phyloP scores from a whole-genome alignment of 1,284 basidiomycete genomes.

The Exsudoporus floridanus region DNA sequence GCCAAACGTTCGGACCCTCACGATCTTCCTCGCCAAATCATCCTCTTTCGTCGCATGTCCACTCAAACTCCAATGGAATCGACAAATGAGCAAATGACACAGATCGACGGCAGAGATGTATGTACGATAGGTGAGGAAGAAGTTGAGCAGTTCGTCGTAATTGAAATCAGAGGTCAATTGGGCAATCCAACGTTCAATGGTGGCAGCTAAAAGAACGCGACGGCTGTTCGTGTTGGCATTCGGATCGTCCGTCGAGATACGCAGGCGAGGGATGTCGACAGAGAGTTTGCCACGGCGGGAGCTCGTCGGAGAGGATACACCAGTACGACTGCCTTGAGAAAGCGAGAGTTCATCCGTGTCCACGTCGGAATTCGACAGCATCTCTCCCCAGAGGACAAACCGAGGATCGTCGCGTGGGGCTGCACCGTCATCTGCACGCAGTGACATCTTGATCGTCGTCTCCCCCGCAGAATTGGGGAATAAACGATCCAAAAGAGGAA shows the following conservation, averaged over 20 bases:
- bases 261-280: slow-evolving; percentile 37
- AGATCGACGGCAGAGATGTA: slow-evolving; percentile 77
- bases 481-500: slow-evolving; percentile 65
- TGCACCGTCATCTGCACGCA: slow-evolving; percentile 61
- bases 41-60: slow-evolving; percentile 52
- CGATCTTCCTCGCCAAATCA: slow-evolving; percentile 68
- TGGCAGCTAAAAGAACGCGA: slow-evolving; percentile 75
- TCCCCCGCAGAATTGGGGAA: slow-evolving; percentile 41
- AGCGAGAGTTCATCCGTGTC: slow-evolving; percentile 49
- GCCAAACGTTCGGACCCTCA: slow-evolving; percentile 83
- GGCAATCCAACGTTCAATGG: slow-evolving; percentile 87
- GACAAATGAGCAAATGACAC: slow-evolving; percentile 73
- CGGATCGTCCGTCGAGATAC: slow-evolving; percentile 23
- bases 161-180: slow-evolving; percentile 82
- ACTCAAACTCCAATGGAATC: slow-evolving; percentile 85
- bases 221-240: slow-evolving; percentile 27
- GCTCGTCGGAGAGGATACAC: slow-evolving; percentile 42
- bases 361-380: slow-evolving; percentile 30
- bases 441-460: slow-evolving; percentile 65
- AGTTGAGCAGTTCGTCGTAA: slow-evolving; percentile 80
- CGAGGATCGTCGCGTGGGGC: slow-evolving; percentile 80
- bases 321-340: slow-evolving; percentile 51
- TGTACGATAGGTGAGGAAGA: slow-evolving; percentile 85
- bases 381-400: slow-evolving; percentile 86
- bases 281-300: slow-evolving; percentile 32